Evolutionary conservation across 2,329 filamentous ascomycete species (phyloP).

Genomic region (Talaromyces sp.): DNA sequence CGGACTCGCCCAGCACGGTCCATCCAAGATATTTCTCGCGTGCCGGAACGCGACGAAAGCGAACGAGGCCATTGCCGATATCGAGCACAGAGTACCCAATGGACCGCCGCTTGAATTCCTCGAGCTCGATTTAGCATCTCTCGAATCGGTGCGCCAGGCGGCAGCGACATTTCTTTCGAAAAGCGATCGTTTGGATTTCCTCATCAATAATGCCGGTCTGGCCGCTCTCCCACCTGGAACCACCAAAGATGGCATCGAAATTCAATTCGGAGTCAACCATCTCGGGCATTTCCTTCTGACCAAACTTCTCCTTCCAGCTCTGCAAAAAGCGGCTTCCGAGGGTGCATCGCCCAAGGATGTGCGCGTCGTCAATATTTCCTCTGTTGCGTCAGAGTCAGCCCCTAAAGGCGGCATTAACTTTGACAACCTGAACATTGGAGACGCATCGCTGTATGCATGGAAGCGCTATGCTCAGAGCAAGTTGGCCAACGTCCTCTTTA

Average conservation of each 20-base stretch:
- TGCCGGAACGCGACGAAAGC: conserved; percentile 24
- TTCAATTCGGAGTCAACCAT: conserved; percentile 34
- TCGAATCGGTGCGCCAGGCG: conserved; percentile 35
- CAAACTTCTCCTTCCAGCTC: conserved; percentile 23
- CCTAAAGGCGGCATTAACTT: background rate
- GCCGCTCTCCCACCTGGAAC: conserved; percentile 22
- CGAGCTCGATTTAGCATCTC: conserved; percentile 39
- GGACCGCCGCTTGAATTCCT: background rate
- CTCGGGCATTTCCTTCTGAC: conserved; percentile 33
- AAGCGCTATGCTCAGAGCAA: background rate
- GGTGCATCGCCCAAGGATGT: background rate
- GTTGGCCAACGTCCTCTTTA: background rate
- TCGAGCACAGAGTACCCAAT: background rate
- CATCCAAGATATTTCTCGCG: conserved; percentile 32
- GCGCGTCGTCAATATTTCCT: background rate
- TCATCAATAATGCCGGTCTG: conserved; percentile 18
- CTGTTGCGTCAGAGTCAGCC: background rate
- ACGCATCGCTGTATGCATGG: background rate
- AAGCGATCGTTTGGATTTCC: conserved; percentile 23
- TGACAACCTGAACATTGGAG: background rate
- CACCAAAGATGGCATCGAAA: conserved; percentile 30
- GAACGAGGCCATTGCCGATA: conserved; percentile 29
- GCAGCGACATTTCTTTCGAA: conserved; percentile 24
- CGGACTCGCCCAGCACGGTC: conserved; percentile 36
- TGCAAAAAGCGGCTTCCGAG: background rate